Percentiles rank a stretch among this genome's conserved stretches.
These are phyloP conservation scores for Cytospora piceae DNA, from an alignment of 2,329 filamentous ascomycete genomes.

Conservation along the genomic window DNA sequence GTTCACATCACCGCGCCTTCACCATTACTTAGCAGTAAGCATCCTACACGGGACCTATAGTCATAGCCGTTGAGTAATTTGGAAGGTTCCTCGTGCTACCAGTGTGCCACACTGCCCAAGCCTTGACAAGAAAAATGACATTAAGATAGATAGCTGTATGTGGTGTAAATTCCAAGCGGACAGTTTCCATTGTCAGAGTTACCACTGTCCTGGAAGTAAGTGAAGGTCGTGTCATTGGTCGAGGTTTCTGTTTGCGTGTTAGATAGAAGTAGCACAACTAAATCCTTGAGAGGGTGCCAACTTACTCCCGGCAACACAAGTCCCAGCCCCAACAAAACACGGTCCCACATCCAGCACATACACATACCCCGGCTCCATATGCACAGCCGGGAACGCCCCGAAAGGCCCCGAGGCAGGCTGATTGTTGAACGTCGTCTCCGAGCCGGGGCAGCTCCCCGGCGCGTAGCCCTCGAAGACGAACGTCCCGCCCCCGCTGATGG, in stretches of 20 bases:
- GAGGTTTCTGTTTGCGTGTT: slow-evolving; percentile 31
- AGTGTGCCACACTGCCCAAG: background rate
- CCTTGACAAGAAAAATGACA: background rate
- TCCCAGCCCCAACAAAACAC: slow-evolving; percentile 37
- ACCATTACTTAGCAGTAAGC: too few species aligned
- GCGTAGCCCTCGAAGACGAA: slow-evolving; percentile 39
- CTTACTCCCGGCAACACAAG: slow-evolving; percentile 37
- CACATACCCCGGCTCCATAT: slow-evolving; percentile 41
- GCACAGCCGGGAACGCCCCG: slow-evolving; percentile 38
- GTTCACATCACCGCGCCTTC: too few species aligned
- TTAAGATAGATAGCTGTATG: slow-evolving; percentile 21
- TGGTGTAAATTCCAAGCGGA: slow-evolving; percentile 18
- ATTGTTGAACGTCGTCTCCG: slow-evolving; percentile 38
- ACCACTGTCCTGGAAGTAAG: slow-evolving; percentile 37
- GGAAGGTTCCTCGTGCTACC: background rate
- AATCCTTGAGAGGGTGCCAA: background rate
- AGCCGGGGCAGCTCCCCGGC: slow-evolving; percentile 37
- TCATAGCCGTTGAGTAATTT: too few species aligned
- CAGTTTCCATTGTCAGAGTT: slow-evolving; percentile 10
- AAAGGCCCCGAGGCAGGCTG: slow-evolving; percentile 36
- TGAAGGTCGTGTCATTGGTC: slow-evolving; percentile 39
- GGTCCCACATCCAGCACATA: slow-evolving; percentile 41
- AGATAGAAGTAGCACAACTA: background rate
- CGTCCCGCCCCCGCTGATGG: slow-evolving; percentile 43
- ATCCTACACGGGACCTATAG: too few species aligned